Base-by-base conservation (phyloP, 345 rosid genomes). In the Cardamine chenopodiifolia region DNA sequence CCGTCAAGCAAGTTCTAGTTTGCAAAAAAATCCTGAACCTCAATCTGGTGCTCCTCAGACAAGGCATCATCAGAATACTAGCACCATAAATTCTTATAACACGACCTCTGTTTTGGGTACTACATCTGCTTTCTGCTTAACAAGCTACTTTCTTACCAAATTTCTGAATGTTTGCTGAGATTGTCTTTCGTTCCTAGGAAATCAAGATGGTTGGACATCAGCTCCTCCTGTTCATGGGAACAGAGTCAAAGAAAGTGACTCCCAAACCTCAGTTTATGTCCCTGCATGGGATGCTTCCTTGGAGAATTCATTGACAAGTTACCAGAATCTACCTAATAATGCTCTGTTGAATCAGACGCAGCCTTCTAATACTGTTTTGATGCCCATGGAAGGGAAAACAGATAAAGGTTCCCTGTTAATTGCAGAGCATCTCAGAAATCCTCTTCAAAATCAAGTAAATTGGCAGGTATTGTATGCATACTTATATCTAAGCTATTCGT, bases 261-360 rank as follows among this genome's bases (percentile, higher is more conserved):
- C 86, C 48, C 95, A 84, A 72, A 83, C 75, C 40, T 78, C 81
- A 57, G 84, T 74, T 82, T 84, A 84, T 73, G 68, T 87, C 78
- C 74, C 81, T 76, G 85, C 86, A 32, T 90, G 95, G 90, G 91
- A 87, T 79, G 91, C 78, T 58, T 86, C 84, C 68, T 82, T 83
- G 74, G 82, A 81, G 50, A 85, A 83, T 66, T 80, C 87, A 55
- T 66, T 70, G 68, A 49, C 80, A 58, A 86, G 82, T 63, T 72
- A 77, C 66, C 75, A 74, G 57, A 78, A 71, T 60, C 25, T 12
- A 71, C 73, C 81, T 70, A 70, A 32, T 59, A 78, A 67, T 77
- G 58, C 64, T 57, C 62, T 83, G 50, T 20, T 60, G 28, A 66
- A 45, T 80, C 80, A 86, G 47, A 31, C 66, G 10, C 87, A 85